Evolutionary conservation across 2,329 filamentous ascomycete species (phyloP).

Genomic region (Chrysoporthe puriensis): DNA sequence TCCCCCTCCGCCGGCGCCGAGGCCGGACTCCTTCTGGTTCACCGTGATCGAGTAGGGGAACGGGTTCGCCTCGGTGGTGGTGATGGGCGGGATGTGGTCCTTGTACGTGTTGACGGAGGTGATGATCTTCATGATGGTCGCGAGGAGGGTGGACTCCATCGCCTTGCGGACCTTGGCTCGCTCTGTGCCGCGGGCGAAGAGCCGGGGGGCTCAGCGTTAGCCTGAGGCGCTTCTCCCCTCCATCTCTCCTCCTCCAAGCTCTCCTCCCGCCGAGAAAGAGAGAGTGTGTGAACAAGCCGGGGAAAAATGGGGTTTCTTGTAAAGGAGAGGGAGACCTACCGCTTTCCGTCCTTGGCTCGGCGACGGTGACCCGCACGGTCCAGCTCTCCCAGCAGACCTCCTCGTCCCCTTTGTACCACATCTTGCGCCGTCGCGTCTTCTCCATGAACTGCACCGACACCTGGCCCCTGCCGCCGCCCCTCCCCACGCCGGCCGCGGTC

Average conservation of each 20-base stretch:
- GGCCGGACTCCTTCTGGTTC: constrained; percentile 69
- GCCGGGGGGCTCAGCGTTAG: not conserved
- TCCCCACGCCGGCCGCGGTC: constrained; percentile 17
- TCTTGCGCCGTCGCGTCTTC: constrained; percentile 76
- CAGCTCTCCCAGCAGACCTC: constrained; percentile 97
- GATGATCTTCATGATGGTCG: constrained; percentile 88
- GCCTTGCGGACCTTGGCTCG: constrained; percentile 85
- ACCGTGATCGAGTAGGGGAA: constrained; percentile 94
- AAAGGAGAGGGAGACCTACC: constrained; percentile 56
- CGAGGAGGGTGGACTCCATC: constrained; percentile 87
- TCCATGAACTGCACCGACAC: constrained; percentile 93
- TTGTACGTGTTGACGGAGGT: constrained; percentile 86
- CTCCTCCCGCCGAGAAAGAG: too few relatives aligned
- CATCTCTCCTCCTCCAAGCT: not conserved
- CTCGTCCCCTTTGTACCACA: constrained; percentile 79
- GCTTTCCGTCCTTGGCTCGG: constrained; percentile 84
- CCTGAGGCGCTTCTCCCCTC: not conserved
- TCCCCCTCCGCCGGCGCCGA: constrained; percentile 8
- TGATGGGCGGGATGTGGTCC: constrained; percentile 96
- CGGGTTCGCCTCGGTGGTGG: constrained; percentile 81
- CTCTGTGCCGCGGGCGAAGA: constrained; percentile 54
- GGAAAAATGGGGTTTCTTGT: too few relatives aligned
- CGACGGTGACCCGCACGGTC: constrained; percentile 91
- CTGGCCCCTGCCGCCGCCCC: constrained; percentile 70
- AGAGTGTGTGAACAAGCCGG: too few relatives aligned